Percentiles rank a stretch among this genome's conserved stretches.
Conservation (phyloP, 2,329 filamentous ascomycete genomes). For the Biscogniauxia marginata region DNA sequence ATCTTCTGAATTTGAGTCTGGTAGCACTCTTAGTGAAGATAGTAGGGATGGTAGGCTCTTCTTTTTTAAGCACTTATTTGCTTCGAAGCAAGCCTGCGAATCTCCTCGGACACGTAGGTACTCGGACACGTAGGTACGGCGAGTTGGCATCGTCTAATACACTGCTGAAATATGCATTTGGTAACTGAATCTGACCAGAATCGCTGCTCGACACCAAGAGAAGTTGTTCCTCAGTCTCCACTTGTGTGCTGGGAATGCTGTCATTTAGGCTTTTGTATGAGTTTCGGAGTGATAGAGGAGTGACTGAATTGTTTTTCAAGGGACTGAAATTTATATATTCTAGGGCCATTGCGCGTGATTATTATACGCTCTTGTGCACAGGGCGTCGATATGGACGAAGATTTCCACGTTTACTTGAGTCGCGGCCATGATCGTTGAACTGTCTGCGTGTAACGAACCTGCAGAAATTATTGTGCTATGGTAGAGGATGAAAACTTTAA, state of each 20-base stretch:
- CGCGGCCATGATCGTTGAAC: no score
- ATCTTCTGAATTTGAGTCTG: not conserved
- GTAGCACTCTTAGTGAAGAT: not conserved
- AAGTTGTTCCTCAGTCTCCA: not conserved
- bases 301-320: not conserved
- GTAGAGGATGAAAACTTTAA: no score
- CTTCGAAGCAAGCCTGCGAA: no score
- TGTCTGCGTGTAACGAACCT: no score
- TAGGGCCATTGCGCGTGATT: not conserved
- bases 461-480: no score
- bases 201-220: not conserved
- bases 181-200: conserved; percentile 9
- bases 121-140: conserved; percentile 21
- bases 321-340: not conserved
- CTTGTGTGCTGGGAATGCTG: not conserved
- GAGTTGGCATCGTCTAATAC: conserved; percentile 40
- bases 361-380: not conserved
- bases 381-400: not conserved
- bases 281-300: not conserved
- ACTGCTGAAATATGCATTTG: conserved; percentile 42
- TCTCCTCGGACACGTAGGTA: not conserved
- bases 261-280: not conserved
- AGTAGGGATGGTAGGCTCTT: no score
- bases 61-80: no score
- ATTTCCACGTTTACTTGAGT: not conserved